Base-by-base conservation (phyloP, 2,329 filamentous ascomycete genomes). In the Aspergillus oerlinghausenensis region DNA sequence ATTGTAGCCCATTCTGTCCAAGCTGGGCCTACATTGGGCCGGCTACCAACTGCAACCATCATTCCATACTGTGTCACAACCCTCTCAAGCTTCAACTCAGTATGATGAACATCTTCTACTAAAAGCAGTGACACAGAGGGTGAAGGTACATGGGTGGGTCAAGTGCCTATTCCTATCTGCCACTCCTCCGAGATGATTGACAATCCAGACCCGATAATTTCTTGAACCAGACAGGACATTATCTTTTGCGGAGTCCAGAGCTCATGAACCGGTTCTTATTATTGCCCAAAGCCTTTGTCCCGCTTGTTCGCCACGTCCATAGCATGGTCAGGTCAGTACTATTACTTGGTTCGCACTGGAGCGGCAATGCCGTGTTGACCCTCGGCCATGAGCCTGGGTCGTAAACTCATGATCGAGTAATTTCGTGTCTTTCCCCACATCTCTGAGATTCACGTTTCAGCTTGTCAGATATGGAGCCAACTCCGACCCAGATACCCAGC, bases 401-500 rank as follows among this genome's bases (percentile, higher is more conserved):
- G 1, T 7, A 38, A 38, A 26, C 29, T 38, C 35, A 32, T 23
- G 23, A 23, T 43, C 25, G 26, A 52, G 51, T 58, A 50, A 55
- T 52, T 52, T 54, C 55, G 25, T 48, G 19, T 32, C 28, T 23
- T 56, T 55, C 60, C 59, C 55, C 56, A 63, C 55, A 57, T 28
- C 55, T 51, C 49, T 17, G 23, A 45, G 45, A 49, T 52, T 59
- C 43, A n/a, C 54, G 58, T 62, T 60, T 62, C 55, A 56, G 28
- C 45, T 55, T 53, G 50, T 57, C 45, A 21, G 29, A 51, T 54
- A 56, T 61, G 57, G 54, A 57, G 52, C 55, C 23, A 40, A 45
- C 51, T 43, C 8, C 28, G 50, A 42, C 8, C 38, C 50, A 52
- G 35, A 43, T 38, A 17, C 29, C 14, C 29, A 52, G 29, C 29